Base-by-base conservation (phyloP, 257 asterid species). In the Jacaranda mimosifolia region DNA sequence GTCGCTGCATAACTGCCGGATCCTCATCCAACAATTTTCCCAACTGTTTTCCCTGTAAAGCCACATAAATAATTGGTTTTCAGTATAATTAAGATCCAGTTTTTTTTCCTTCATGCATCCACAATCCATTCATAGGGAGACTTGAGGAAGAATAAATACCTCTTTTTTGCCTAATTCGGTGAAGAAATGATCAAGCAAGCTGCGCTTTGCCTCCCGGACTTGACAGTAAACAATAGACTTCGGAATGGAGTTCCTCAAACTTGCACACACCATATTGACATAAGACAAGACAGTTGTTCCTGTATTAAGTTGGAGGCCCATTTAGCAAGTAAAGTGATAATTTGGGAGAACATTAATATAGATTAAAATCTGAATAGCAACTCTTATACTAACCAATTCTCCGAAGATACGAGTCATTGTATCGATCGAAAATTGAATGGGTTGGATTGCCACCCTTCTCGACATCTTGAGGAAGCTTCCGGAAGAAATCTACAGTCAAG, bases 361-460 rank as follows among this genome's bases (percentile, higher is more conserved):
- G 73, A 67, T 6, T 17, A 64, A 15, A 71, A 68, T 74, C 67
- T 64, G 15, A 39, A 1, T 39, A 60, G 76, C 46, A 14, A 52
- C 15, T 79, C 57, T 45, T 7, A 26, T 19, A 64, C 93, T 85
- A 75, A 93, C 99, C 98, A 60, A 96, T 86, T 83, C 97, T 85
- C 12, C 99, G 90, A 51, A 96, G 97, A 84, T 96, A 96, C 3
- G 96, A 84, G 75, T 96, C 99, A 69, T 96, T 93, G 79, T 96
- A 96, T 87, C 99, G 83, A 55, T 96, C 99, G 49, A 96, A 96
- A 79, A 93, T 89, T 59, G 99, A 96, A 80, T 93, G 98, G 42
- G 99, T 91, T 53, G 99, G 99, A 75, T 96, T 96, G 75, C 99
- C 98, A 66, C 99, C 99, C 94, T 96, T 93, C 88, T 96, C 99